Evolutionary conservation across 768 basidiomycete genomes (phyloP).

Genomic region (Suillus ampliporus): DNA sequence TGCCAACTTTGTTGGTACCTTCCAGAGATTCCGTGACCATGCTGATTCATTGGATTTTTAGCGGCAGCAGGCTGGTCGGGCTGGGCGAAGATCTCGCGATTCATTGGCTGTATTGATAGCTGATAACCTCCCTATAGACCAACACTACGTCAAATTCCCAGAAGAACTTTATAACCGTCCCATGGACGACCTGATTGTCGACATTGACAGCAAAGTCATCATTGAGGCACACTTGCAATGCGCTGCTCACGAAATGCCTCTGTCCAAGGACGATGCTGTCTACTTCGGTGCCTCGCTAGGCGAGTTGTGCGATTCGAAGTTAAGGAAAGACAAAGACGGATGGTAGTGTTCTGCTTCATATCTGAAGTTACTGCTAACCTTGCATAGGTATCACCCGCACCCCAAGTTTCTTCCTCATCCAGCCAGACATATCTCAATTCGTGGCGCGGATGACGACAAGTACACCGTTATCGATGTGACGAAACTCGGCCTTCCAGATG

Average conservation of each 20-base stretch:
- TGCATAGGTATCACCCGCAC: constrained; percentile 78
- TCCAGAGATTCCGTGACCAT: neutral
- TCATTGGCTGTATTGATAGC: constrained; percentile 78
- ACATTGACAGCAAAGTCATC: constrained; percentile 74
- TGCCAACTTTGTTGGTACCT: constrained; percentile 74
- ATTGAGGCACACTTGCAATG: constrained; percentile 90
- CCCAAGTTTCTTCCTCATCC: constrained; percentile 82
- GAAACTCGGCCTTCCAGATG: constrained; percentile 35
- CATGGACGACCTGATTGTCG: constrained; percentile 67
- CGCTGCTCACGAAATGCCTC: constrained; percentile 85
- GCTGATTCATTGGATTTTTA: constrained; percentile 31
- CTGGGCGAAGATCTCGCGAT: constrained; percentile 81
- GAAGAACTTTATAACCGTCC: constrained; percentile 69
- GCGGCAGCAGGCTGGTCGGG: constrained; percentile 90
- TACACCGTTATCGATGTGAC: constrained; percentile 76
- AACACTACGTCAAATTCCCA: constrained; percentile 73
- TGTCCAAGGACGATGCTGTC: constrained; percentile 62
- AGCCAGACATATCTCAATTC: constrained; percentile 71
- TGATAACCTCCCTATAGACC: constrained; percentile 72
- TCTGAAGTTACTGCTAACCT: neutral
- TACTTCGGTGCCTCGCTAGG: constrained; percentile 75
- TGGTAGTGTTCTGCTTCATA: constrained; percentile 54
- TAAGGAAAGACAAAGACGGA: constrained; percentile 76
- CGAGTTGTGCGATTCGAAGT: constrained; percentile 62
- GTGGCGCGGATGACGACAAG: constrained; percentile 78